Evolutionary conservation across 129 eudicot species (phyloP).

Genomic region (Chrysanthemum makinoi): DNA sequence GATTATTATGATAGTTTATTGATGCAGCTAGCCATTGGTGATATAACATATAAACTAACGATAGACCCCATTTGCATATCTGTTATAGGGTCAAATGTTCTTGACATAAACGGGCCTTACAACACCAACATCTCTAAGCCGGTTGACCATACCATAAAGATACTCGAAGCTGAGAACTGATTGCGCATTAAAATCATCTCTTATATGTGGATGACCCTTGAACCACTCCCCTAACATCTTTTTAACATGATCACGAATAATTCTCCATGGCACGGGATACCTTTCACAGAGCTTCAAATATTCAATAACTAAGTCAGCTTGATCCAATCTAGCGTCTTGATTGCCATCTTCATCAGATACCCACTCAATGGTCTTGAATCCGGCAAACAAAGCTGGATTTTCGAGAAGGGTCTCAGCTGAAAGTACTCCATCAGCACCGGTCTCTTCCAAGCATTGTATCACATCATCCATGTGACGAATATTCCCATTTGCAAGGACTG

Average conservation of each 20-base stretch:
- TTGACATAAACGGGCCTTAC: conserved; percentile 55
- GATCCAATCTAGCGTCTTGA: conserved; percentile 51
- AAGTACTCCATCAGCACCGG: conserved; percentile 82
- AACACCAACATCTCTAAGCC: conserved; percentile 56
- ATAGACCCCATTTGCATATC: conserved; percentile 21
- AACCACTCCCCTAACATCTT: conserved; percentile 88
- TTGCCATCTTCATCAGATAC: conserved; percentile 31
- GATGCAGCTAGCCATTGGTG: no score
- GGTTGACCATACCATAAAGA: conserved; percentile 60
- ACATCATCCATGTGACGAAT: conserved; percentile 82
- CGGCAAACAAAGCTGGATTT: conserved; percentile 90
- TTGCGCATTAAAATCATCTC: conserved; percentile 73
- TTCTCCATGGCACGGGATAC: conserved; percentile 88
- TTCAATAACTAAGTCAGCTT: conserved; percentile 58
- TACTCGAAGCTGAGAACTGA: conserved; percentile 60
- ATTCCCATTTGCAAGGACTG: conserved; percentile 91
- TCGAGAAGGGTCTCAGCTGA: conserved; percentile 92
- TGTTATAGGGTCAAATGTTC: conserved; percentile 15
- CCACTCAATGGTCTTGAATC: conserved; percentile 72
- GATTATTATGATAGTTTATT: no score
- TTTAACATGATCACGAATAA: conserved; percentile 69
- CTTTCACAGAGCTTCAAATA: conserved; percentile 72
- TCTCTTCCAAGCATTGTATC: conserved; percentile 57
- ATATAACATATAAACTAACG: not conserved
- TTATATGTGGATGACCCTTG: conserved; percentile 56